A percentile compares a stretch with the other conserved stretches of the same genome.
These are phyloP conservation scores for Claviceps sorghi DNA, from an alignment of 2,329 filamentous ascomycete species.

Conservation along the genomic window DNA sequence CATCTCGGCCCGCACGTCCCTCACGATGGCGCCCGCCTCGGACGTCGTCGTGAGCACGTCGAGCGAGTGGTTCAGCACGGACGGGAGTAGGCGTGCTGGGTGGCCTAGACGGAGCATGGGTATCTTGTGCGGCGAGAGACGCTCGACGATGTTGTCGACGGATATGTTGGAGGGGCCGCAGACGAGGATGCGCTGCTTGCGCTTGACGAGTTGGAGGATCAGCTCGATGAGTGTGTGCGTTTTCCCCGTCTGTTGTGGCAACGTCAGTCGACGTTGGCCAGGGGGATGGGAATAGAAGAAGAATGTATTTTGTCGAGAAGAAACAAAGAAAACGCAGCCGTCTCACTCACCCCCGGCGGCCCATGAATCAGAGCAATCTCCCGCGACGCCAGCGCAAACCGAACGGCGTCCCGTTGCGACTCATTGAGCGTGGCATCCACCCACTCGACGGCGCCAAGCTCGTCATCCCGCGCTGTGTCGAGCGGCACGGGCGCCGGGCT, in stretches of 20 bases:
- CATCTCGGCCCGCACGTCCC: slow-evolving; percentile 83
- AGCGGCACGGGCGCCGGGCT: slow-evolving; percentile 33
- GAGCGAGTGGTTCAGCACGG: slow-evolving; percentile 76
- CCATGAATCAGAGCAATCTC: slow-evolving; percentile 89
- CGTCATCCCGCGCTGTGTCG: slow-evolving; percentile 27
- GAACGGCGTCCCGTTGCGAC: slow-evolving; percentile 52
- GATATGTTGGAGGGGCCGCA: slow-evolving; percentile 95
- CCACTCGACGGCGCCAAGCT: slow-evolving; percentile 38
- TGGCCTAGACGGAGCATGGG: slow-evolving; percentile 84
- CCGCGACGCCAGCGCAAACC: slow-evolving; percentile 69
- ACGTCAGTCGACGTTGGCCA: neutral
- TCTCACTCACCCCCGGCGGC: slow-evolving; percentile 53
- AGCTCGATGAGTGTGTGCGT: slow-evolving; percentile 93
- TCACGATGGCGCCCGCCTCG: slow-evolving; percentile 76
- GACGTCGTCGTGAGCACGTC: slow-evolving; percentile 84
- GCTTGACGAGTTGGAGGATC: slow-evolving; percentile 74
- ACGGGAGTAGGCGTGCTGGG: slow-evolving; percentile 76
- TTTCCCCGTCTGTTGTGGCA: slow-evolving; percentile 67
- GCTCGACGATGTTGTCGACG: slow-evolving; percentile 95
- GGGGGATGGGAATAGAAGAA: too few species aligned
- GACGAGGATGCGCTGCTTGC: slow-evolving; percentile 64
- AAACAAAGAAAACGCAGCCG: neutral
- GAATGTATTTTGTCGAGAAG: too few species aligned
- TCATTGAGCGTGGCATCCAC: slow-evolving; percentile 48
- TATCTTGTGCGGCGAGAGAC: slow-evolving; percentile 69